Conservation (phyloP, 2,329 filamentous ascomycete genomes). For the Alternaria sp. region DNA sequence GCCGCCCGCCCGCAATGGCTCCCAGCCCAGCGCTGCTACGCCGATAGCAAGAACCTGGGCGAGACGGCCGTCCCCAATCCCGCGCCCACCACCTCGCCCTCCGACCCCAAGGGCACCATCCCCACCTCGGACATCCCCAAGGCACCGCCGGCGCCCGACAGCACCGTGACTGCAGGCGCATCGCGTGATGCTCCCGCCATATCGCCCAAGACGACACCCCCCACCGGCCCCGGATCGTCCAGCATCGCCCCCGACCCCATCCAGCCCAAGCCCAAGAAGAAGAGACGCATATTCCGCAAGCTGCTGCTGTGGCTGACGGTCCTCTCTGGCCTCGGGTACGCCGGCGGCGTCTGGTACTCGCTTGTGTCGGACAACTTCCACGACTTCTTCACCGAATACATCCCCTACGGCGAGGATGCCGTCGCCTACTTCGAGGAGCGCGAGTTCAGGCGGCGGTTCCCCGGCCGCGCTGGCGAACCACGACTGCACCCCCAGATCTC, state of each 20-base stretch:
- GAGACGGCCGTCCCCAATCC: slow-evolving; percentile 48
- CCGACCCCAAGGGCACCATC: slow-evolving; percentile 50
- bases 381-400: slow-evolving; percentile 97
- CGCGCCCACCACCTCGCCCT: slow-evolving; percentile 29
- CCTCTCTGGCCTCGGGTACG: slow-evolving; percentile 79
- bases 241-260: slow-evolving; percentile 51
- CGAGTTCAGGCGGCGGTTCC: slow-evolving; percentile 88
- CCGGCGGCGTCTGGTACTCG: slow-evolving; percentile 89
- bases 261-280: slow-evolving; percentile 63
- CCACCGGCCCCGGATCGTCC: slow-evolving; percentile 52
- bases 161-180: slow-evolving; percentile 38
- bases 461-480: slow-evolving; percentile 49
- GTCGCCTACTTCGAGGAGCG: slow-evolving; percentile 95
- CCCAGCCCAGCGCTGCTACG: slow-evolving; percentile 57
- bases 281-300: slow-evolving; percentile 72
- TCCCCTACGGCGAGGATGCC: slow-evolving; percentile 92
- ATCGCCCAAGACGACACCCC: slow-evolving; percentile 45
- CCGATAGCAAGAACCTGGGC: slow-evolving; percentile 50
- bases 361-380: slow-evolving; percentile 97
- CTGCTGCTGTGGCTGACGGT: slow-evolving; percentile 79
- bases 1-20: slow-evolving; percentile 47
- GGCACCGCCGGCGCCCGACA: slow-evolving; percentile 53
- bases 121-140: slow-evolving; percentile 58
- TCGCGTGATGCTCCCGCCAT: slow-evolving; percentile 41
- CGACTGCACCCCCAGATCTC: slow-evolving; percentile 55